Percentiles rank a stretch among this genome's conserved stretches.
Evolutionary conservation across 305 asterid genomes (phyloP).

Genomic region (Plantago lanceolata): DNA sequence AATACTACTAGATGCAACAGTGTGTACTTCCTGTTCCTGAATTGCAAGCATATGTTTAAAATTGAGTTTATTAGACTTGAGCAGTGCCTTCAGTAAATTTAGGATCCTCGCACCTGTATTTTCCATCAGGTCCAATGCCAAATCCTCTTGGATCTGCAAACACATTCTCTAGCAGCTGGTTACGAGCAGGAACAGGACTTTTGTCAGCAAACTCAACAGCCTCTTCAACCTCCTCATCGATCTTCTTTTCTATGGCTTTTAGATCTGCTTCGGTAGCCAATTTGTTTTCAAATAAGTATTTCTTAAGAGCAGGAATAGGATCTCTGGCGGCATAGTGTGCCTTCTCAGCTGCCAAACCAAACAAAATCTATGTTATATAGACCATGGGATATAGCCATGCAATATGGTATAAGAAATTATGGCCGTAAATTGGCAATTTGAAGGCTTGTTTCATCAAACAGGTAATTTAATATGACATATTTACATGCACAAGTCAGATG

Average conservation of each 20-base stretch:
- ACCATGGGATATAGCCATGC: not conserved
- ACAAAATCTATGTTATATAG: slow-evolving; percentile 15
- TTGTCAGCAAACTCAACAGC: slow-evolving; percentile 84
- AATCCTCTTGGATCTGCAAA: slow-evolving; percentile 95
- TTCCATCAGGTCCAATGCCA: slow-evolving; percentile 94
- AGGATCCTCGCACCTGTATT: slow-evolving; percentile 96
- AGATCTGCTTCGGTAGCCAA: slow-evolving; percentile 67
- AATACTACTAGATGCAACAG: slow-evolving; percentile 25
- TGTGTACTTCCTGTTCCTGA: slow-evolving; percentile 10
- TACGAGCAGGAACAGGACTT: slow-evolving; percentile 80
- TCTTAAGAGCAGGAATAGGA: slow-evolving; percentile 74
- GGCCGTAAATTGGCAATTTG: no score
- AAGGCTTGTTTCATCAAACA: no score
- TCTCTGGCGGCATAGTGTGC: slow-evolving; percentile 79
- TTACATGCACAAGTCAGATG: no score
- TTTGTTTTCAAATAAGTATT: slow-evolving; percentile 62
- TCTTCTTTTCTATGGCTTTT: slow-evolving; percentile 80
- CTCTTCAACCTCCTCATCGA: slow-evolving; percentile 78
- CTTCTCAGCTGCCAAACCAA: slow-evolving; percentile 76
- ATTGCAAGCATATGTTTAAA: not conserved
- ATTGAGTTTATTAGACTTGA: slow-evolving; percentile 52
- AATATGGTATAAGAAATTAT: not conserved
- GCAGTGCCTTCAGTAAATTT: slow-evolving; percentile 97
- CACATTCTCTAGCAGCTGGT: slow-evolving; percentile 84
- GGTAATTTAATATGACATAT: no score